Evolutionary conservation across 2,329 filamentous ascomycete genomes (phyloP), one percentile per base, ranked within the genome.

Genomic region (Colletotrichum caudatum): DNA sequence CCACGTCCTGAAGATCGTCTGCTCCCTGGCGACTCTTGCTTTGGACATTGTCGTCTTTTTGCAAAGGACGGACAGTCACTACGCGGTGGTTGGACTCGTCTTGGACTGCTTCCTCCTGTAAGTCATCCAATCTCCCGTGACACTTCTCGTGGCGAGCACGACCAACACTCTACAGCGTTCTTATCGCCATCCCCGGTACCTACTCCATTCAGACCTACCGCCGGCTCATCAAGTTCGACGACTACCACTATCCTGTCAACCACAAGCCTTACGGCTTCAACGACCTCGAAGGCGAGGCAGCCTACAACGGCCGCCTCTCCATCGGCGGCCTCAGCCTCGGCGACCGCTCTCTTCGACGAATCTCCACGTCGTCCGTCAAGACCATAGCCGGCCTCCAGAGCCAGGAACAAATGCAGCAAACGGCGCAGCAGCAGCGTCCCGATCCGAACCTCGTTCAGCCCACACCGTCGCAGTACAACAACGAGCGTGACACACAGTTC

Each of bases 31-130:
- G 46, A 84, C 86, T 35, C 78, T 89, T 33, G 84, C 80, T 1
- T 80, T 90, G 35, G 87, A 89, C 69, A 78, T 88, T 35, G 82
- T 87, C 46, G 82, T 88, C n/a, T 87, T 87, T 72, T 77, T 83
- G 5, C 77, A 82, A 64, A 78, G 80, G 33, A 78, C 80, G 26
- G 84, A 88, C 59, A 82, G 79, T 26, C 77, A 84, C 41, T 89
- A 87, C 78, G 85, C 86, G 0, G 75, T 84, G 6, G 77, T 85
- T 8, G 87, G 85, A 0, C 79, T 90, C 23, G 84, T 78, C 1
- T 78, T 89, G 35, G 87, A 88, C 75, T 80, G 78, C 35, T 78
- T 77, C 2, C 78, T 89, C 44, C 81, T 89, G 86, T 88, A 80
- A 77, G 85, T 77, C 35, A 37, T 44, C 20, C 0, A 5, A 1